Evolutionary conservation across 129 eudicot genomes (phyloP).

Genomic region (Flaveria bidentis): DNA sequence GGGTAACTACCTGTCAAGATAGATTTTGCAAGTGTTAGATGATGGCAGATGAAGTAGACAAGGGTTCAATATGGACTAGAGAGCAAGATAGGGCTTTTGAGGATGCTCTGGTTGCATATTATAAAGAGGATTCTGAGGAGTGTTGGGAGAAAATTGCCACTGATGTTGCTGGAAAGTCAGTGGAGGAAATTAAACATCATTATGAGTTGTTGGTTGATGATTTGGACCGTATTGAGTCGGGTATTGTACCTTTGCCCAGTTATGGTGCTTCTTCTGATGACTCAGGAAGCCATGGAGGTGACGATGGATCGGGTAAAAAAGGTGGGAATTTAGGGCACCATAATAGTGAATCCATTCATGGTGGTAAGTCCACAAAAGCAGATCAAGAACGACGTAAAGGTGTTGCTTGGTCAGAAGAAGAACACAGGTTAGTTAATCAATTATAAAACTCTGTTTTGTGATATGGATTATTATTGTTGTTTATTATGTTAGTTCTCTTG

Average conservation of each 20-base stretch:
- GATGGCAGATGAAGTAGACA: constrained; percentile 48
- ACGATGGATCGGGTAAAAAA: constrained; percentile 51
- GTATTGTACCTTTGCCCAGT: constrained; percentile 67
- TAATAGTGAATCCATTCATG: constrained; percentile 47
- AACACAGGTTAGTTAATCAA: constrained; percentile 52
- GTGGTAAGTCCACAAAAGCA: constrained; percentile 63
- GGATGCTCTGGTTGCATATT: constrained; percentile 72
- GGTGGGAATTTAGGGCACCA: constrained; percentile 44
- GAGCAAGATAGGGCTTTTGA: constrained; percentile 83
- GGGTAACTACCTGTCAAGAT: not conserved
- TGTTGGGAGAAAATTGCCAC: constrained; percentile 81
- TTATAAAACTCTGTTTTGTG: not conserved
- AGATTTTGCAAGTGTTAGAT: constrained; percentile 17
- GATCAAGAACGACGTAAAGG: constrained; percentile 73
- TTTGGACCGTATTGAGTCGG: constrained; percentile 72
- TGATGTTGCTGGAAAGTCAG: constrained; percentile 63
- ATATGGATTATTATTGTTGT: not conserved
- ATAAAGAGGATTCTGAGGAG: constrained; percentile 53
- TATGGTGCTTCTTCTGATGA: constrained; percentile 52
- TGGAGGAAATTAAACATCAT: constrained; percentile 74
- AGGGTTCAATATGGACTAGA: constrained; percentile 60
- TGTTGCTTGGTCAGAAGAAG: constrained; percentile 84
- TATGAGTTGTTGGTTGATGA: constrained; percentile 75
- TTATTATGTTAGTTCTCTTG: not conserved
- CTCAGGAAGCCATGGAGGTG: constrained; percentile 40